These are phyloP conservation scores for Leptographium lundbergii DNA, from an alignment of 2,329 filamentous ascomycete species.

Conservation along the genomic window DNA sequence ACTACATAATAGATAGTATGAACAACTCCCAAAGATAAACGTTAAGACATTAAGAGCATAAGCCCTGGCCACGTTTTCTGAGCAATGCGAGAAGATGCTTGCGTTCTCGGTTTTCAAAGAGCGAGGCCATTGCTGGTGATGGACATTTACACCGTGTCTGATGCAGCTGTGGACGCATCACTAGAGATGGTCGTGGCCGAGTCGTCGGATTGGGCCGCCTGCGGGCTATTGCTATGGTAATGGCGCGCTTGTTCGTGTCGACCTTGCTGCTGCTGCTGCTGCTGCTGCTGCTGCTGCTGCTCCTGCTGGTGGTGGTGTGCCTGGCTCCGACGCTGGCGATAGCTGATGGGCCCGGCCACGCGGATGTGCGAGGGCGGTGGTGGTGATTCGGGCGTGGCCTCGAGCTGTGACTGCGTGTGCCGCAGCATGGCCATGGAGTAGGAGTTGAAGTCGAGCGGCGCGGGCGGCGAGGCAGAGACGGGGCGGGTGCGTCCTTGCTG, in stretches of 20 bases:
- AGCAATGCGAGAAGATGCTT: too few relatives aligned
- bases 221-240: neutral
- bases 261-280: neutral
- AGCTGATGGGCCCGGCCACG: slow-evolving; percentile 5
- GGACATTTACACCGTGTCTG: neutral
- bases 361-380: slow-evolving; percentile 7
- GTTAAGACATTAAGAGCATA: too few relatives aligned
- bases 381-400: slow-evolving; percentile 36
- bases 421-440: slow-evolving; percentile 51
- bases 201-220: neutral
- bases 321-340: neutral
- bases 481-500: neutral
- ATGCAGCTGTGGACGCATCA: neutral
- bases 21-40: too few relatives aligned
- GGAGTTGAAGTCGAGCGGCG: slow-evolving; percentile 18
- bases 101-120: too few relatives aligned
- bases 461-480: slow-evolving; percentile 11
- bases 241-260: neutral
- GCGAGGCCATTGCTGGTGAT: too few relatives aligned
- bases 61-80: too few relatives aligned
- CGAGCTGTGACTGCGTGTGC: slow-evolving; percentile 55
- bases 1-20: too few relatives aligned
- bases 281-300: slow-evolving; percentile 3
- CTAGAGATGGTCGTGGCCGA: neutral
- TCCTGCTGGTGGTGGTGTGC: slow-evolving; percentile 1